Evolutionary conservation across 768 basidiomycete species (phyloP), one percentile per base, ranked within the genome.

Genomic region (Podaxis sp.): DNA sequence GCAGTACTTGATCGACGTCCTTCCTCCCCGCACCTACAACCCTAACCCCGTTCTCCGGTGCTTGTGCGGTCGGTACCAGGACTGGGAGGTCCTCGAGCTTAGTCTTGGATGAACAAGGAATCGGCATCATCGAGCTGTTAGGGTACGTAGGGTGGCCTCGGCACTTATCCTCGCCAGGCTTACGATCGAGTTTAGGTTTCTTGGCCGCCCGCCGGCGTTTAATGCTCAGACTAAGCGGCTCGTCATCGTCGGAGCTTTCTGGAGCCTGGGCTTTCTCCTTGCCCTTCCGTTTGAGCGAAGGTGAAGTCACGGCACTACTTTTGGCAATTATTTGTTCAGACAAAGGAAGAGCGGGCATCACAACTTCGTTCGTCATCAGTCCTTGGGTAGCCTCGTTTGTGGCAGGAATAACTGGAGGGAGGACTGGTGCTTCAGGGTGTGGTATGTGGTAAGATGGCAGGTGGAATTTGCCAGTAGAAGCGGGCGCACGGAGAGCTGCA

Each of bases 61-160:
- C 22, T 24, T 50, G 49, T 27, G 22, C 12, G 25, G 8, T 17
- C 7, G 40, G 25, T 25, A 11, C 13, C 22, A 19, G 17, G 25
- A n/a, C 17, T 7, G 40, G 55, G 8, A 56, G 24, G 22, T 56
- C 55, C 22, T 56, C 55, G 38, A 41, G 38, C 9, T 15, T 56
- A 4, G 40, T 56, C 55, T 43, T 56, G 12, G 55, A 56, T 24
- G 55, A 56, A 41, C 55, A 56, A 41, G 55, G 40, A n/a, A 56
- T 29, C 40, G 55, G 24, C 24, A 24, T 22, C n/a, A 22, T 50
- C 25, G 11, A 24, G 11, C 1, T 2, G 17, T 9, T 24, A 2
- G 9, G 3, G 11, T 41, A 5, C 22, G 1, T 25, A 13, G 22
- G 37, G 25, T 0, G 27, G 7, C 19, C 27, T 0, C 1, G 19